Conservation (phyloP, 164 flowering plant genomes). For the Nelumbo lutea region DNA sequence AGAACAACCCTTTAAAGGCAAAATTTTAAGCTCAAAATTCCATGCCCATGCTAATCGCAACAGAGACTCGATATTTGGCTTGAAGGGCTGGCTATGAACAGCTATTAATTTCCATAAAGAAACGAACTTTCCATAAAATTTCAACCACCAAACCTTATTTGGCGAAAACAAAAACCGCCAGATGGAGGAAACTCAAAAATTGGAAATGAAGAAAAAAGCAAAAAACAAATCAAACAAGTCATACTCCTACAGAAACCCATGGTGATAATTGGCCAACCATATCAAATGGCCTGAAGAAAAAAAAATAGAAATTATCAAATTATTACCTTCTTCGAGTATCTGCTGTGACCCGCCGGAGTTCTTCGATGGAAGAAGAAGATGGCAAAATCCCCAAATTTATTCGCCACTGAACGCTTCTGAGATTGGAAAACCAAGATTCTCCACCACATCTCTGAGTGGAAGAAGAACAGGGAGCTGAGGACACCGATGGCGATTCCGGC, state of each 20-base stretch:
- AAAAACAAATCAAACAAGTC: background rate
- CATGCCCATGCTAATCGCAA: too few species aligned
- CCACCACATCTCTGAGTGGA: conserved; percentile 11
- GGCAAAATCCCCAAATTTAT: conserved; percentile 83
- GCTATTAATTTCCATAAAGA: too few species aligned
- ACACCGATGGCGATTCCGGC: conserved; percentile 10
- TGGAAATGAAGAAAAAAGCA: too few species aligned
- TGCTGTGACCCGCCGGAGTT: conserved; percentile 86
- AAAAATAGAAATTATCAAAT: background rate
- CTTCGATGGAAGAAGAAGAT: conserved; percentile 50
- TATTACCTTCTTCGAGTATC: conserved; percentile 74
- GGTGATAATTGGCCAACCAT: background rate
- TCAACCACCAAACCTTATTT: background rate
- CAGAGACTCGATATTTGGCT: too few species aligned
- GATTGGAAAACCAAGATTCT: conserved; percentile 31
- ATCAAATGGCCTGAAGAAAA: background rate
- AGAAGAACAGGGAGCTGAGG: conserved; percentile 1
- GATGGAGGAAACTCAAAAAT: too few species aligned
- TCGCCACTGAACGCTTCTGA: conserved; percentile 90
- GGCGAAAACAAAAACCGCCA: too few species aligned
- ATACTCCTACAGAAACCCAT: background rate
- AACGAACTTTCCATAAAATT: background rate
- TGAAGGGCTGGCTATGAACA: too few species aligned
- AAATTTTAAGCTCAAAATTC: background rate
- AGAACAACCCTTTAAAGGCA: background rate